phyloP scores from a whole-genome alignment of 2,329 filamentous ascomycete species.

The Ascochyta lentis region DNA sequence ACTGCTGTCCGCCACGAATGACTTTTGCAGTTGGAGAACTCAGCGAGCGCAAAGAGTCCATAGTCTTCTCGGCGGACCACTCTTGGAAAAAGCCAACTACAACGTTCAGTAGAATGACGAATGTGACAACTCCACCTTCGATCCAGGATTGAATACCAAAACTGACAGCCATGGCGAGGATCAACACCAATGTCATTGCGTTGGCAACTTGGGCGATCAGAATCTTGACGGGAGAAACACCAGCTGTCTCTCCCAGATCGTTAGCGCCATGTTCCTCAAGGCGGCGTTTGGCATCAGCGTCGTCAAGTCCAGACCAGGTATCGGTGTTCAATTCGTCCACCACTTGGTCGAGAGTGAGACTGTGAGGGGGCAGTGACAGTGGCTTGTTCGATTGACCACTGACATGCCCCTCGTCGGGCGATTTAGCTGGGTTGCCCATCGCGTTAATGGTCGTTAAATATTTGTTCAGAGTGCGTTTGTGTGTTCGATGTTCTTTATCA shows the following conservation, averaged over 20 bases:
- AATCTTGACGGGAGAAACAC: conserved; percentile 74
- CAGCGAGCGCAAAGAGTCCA: conserved; percentile 56
- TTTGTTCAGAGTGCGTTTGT: background rate
- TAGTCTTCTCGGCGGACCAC: conserved; percentile 57
- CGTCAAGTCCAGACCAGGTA: conserved; percentile 69
- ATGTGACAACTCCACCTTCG: conserved; percentile 57
- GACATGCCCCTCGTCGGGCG: conserved; percentile 37
- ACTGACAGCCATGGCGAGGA: conserved; percentile 57
- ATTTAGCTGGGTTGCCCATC: conserved; percentile 34
- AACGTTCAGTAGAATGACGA: conserved; percentile 55
- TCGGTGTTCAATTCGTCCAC: conserved; percentile 66
- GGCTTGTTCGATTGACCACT: conserved; percentile 55
- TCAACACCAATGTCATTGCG: conserved; percentile 75
- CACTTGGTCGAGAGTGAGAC: conserved; percentile 60
- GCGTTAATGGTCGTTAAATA: background rate
- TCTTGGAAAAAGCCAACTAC: conserved; percentile 56
- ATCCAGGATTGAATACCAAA: conserved; percentile 57
- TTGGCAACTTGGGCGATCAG: conserved; percentile 76
- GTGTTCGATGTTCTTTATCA: conserved; percentile 3
- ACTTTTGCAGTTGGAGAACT: conserved; percentile 55
- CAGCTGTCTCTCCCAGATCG: conserved; percentile 72
- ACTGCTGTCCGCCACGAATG: conserved; percentile 62
- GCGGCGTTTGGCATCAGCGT: conserved; percentile 64
- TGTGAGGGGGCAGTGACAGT: conserved; percentile 68
- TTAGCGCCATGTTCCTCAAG: conserved; percentile 69